Percentiles rank a stretch among this genome's conserved stretches.
phyloP scores from a whole-genome alignment of 129 eudicot species.

The Flaveria brownii region DNA sequence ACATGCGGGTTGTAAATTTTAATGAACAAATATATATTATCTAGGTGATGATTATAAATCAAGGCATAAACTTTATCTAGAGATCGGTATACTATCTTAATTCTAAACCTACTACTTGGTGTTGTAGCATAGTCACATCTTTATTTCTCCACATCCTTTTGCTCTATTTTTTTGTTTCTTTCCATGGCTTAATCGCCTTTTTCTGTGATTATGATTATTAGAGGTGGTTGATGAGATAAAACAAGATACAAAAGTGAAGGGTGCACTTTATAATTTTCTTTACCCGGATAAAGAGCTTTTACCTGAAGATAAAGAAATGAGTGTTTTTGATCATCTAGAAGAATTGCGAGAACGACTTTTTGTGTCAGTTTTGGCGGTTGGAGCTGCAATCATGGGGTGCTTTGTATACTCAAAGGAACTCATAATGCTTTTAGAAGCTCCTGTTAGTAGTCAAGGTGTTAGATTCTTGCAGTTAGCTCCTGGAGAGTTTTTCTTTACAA shows the following conservation, averaged over 20 bases:
- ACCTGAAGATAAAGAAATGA: constrained; percentile 95
- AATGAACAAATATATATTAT: no score
- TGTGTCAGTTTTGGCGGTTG: constrained; percentile 87
- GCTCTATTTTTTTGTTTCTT: not conserved
- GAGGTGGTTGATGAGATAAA: constrained; percentile 49
- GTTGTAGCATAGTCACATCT: not conserved
- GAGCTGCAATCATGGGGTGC: constrained; percentile 83
- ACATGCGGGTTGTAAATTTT: not conserved
- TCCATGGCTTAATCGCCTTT: not conserved
- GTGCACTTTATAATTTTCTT: constrained; percentile 66
- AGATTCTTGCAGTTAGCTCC: constrained; percentile 93
- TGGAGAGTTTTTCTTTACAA: constrained; percentile 97
- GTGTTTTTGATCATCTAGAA: constrained; percentile 86
- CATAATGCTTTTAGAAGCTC: constrained; percentile 89
- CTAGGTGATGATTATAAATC: constrained; percentile 1
- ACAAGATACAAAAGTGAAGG: constrained; percentile 41
- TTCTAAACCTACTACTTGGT: not conserved
- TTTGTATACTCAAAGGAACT: constrained; percentile 91
- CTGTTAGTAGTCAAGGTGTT: constrained; percentile 89
- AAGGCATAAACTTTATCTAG: not conserved
- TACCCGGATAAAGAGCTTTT: constrained; percentile 89
- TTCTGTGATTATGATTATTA: constrained; percentile 29
- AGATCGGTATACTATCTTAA: not conserved
- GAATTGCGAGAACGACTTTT: constrained; percentile 82
- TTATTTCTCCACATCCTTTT: not conserved